Evolutionary conservation across 1,284 basidiomycete species (phyloP).

Genomic region (Gomphus bonarii): DNA sequence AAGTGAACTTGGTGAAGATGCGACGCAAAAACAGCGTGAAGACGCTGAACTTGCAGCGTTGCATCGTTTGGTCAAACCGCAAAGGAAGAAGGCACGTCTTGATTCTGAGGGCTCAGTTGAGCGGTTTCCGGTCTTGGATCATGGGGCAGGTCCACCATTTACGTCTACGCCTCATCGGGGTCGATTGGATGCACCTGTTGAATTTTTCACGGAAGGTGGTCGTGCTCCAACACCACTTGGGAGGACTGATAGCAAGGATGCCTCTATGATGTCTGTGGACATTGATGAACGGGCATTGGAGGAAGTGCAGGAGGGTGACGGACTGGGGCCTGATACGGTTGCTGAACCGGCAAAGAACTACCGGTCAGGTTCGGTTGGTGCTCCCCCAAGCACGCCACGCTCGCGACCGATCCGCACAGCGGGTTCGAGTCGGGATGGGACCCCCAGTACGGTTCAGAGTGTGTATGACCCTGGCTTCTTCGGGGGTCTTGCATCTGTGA

Average conservation of each 20-base stretch:
- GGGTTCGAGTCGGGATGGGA: not conserved
- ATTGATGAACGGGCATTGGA: not conserved
- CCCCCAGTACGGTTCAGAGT: not conserved
- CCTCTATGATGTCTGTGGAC: not conserved
- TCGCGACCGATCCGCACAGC: no score
- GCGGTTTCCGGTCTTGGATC: not conserved
- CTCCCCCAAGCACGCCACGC: not conserved
- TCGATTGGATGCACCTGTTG: not conserved
- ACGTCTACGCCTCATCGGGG: not conserved
- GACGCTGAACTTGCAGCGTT: not conserved
- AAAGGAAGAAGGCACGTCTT: not conserved
- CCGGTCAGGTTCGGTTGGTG: not conserved
- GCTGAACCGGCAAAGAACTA: not conserved
- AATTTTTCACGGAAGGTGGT: not conserved
- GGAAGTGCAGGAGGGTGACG: not conserved
- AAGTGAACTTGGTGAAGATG: not conserved
- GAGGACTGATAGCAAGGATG: not conserved
- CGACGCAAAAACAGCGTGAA: not conserved
- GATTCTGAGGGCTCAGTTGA: not conserved
- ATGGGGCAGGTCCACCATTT: not conserved
- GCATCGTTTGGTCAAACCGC: not conserved
- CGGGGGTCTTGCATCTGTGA: not conserved
- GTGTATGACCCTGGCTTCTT: slow-evolving; percentile 1
- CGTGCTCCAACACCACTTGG: not conserved
- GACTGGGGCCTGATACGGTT: no score